Conservation (phyloP, 768 basidiomycete genomes). For the Suillus fuscotomentosus region DNA sequence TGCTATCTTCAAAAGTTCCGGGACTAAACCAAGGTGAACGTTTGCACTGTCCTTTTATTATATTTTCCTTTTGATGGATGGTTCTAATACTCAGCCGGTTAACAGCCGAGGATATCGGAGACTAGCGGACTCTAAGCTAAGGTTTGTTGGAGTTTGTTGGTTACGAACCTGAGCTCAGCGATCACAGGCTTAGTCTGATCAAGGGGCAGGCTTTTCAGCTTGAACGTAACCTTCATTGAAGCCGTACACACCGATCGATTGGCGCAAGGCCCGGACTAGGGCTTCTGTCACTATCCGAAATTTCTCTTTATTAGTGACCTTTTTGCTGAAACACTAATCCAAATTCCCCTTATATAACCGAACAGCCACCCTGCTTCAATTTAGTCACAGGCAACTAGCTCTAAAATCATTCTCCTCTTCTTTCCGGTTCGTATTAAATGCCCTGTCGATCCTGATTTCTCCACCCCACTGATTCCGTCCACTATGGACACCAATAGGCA, state of each 20-base stretch:
- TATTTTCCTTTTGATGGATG: background rate
- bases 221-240: background rate
- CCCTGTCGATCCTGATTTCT: constrained; percentile 17
- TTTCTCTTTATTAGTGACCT: constrained; percentile 26
- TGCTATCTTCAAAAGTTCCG: background rate
- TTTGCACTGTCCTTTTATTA: background rate
- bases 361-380: constrained; percentile 27
- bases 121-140: constrained; percentile 21
- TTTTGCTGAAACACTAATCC: constrained; percentile 22
- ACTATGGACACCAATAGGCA: constrained; percentile 39
- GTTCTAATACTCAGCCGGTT: background rate
- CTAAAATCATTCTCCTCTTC: constrained; percentile 18
- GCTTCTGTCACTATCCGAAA: constrained; percentile 23
- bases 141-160: constrained; percentile 18
- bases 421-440: constrained; percentile 22
- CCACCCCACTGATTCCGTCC: constrained; percentile 17
- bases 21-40: background rate
- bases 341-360: constrained; percentile 24
- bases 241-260: constrained; percentile 18
- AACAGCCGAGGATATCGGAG: background rate
- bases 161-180: constrained; percentile 24
- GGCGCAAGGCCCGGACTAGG: constrained; percentile 26
- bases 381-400: constrained; percentile 15
- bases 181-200: constrained; percentile 8
- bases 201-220: constrained; percentile 1